Conservation (phyloP, 345 rosid genomes). For the Populus alba region DNA sequence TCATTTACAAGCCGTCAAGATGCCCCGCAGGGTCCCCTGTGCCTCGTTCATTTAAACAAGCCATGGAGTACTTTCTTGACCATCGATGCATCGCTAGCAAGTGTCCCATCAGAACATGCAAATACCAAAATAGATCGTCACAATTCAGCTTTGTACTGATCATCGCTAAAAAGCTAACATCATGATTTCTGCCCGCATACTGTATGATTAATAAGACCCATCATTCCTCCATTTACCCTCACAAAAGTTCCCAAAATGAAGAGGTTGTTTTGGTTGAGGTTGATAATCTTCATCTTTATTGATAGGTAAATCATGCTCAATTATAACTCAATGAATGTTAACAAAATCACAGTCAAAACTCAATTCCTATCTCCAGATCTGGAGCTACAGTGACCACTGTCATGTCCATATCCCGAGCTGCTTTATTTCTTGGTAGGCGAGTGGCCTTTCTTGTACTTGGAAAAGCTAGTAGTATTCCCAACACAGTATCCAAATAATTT, state of each 20-base stretch:
- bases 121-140: no score
- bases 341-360: conserved; percentile 7
- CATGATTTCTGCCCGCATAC: background rate
- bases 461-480: conserved; percentile 12
- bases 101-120: no score
- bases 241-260: background rate
- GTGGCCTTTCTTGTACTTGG: conserved; percentile 5
- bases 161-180: background rate
- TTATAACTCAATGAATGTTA: background rate
- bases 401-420: background rate
- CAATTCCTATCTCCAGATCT: background rate
- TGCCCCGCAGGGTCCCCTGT: background rate
- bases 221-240: background rate
- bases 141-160: background rate
- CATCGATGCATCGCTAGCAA: no score
- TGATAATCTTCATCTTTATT: background rate
- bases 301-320: conserved; percentile 1
- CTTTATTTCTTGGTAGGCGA: background rate
- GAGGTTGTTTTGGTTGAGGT: background rate
- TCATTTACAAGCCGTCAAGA: background rate
- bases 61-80: background rate
- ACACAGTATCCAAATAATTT: conserved; percentile 24
- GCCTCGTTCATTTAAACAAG: no score
- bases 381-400: background rate
- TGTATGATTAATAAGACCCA: background rate